Evolutionary conservation across 2,329 filamentous ascomycete species (phyloP).

Genomic region (Zasmidium angulare): DNA sequence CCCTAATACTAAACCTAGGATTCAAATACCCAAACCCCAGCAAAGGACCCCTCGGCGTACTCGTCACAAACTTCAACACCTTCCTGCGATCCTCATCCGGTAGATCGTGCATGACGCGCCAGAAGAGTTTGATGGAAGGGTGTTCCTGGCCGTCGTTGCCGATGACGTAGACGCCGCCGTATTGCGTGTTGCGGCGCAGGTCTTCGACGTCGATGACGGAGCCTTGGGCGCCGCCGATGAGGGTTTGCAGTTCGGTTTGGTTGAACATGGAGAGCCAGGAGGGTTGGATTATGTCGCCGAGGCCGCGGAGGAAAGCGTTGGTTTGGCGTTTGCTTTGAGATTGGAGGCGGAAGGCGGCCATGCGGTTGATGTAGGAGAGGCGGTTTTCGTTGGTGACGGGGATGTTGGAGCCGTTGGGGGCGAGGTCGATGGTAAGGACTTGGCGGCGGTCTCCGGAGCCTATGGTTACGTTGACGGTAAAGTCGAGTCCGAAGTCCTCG

Average conservation of each 20-base stretch:
- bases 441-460: conserved; percentile 44
- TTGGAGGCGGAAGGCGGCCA: conserved; percentile 82
- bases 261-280: conserved; percentile 99
- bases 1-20: conserved; percentile 85
- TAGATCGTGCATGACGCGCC: conserved; percentile 79
- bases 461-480: conserved; percentile 76
- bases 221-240: conserved; percentile 74
- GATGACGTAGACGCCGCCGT: conserved; percentile 83
- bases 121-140: conserved; percentile 81
- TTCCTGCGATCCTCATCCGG: conserved; percentile 75
- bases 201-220: conserved; percentile 85
- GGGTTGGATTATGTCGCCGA: conserved; percentile 84
- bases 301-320: conserved; percentile 79
- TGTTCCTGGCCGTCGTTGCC: conserved; percentile 90
- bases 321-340: conserved; percentile 80
- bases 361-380: conserved; percentile 89
- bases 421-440: conserved; percentile 72
- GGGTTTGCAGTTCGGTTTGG: conserved; percentile 86
- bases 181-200: conserved; percentile 77
- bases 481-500: conserved; percentile 77
- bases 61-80: conserved; percentile 94
- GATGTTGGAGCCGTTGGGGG: conserved; percentile 72
- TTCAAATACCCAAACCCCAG: conserved; percentile 84
- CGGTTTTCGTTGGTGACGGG: conserved; percentile 89
- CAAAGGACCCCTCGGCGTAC: conserved; percentile 84